Percentiles rank a stretch among this genome's conserved stretches.
Conservation (phyloP, 441 rosid genomes). For the Syzygium malaccense region DNA sequence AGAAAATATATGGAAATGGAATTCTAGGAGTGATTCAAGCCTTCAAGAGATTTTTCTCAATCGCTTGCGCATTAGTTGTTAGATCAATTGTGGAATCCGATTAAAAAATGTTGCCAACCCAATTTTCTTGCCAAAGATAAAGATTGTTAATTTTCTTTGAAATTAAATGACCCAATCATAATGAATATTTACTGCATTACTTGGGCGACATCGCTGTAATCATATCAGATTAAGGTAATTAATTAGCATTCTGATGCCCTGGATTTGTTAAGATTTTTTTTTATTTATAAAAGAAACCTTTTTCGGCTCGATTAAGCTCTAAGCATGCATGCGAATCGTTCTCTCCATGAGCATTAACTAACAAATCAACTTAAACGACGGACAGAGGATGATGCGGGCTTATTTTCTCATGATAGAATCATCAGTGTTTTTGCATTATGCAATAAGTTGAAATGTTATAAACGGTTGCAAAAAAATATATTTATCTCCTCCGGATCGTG, state of each 20-base stretch:
- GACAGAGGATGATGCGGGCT: too few relatives aligned
- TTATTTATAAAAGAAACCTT: not conserved
- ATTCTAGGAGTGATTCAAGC: not conserved
- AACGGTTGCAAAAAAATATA: too few relatives aligned
- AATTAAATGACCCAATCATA: accelerated
- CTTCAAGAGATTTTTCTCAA: not conserved
- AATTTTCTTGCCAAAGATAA: not conserved
- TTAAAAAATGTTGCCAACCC: not conserved
- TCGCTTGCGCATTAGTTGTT: not conserved
- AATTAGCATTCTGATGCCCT: too few relatives aligned
- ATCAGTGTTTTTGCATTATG: too few relatives aligned
- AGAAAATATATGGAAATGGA: not conserved
- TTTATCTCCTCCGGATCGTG: too few relatives aligned
- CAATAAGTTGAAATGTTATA: too few relatives aligned
- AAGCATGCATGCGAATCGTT: not conserved
- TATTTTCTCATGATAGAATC: too few relatives aligned
- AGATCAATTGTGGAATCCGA: not conserved
- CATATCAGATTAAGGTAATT: not conserved
- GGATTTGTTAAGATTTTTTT: too few relatives aligned
- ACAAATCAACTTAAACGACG: too few relatives aligned
- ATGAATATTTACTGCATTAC: not conserved
- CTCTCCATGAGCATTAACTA: not conserved
- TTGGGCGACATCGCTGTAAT: not conserved
- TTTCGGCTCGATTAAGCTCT: too few relatives aligned
- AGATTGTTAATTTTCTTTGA: not conserved